These are phyloP conservation scores for Coemansia sp. DNA, from an alignment of 192 early-diverging fungal genomes.

Conservation along the genomic window DNA sequence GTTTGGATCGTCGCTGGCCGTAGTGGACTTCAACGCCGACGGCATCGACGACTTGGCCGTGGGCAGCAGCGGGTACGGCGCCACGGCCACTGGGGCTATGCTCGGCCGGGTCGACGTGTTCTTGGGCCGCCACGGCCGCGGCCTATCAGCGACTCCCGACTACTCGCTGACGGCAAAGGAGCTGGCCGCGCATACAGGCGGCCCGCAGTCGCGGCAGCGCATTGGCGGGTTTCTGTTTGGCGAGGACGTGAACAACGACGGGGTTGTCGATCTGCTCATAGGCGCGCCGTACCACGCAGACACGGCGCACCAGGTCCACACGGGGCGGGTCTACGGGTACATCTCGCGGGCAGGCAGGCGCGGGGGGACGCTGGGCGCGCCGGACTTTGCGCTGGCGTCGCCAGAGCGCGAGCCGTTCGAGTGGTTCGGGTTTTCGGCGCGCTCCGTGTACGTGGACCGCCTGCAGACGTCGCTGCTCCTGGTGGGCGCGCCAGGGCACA, in stretches of 20 bases:
- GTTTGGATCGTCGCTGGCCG: slow-evolving; percentile 78
- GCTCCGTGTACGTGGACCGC: slow-evolving; percentile 12
- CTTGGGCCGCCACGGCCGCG: slow-evolving; percentile 60
- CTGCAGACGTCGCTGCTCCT: slow-evolving; percentile 35
- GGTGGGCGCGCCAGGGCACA: slow-evolving; percentile 62
- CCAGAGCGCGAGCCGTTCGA: slow-evolving; percentile 42
- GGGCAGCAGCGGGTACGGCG: slow-evolving; percentile 61
- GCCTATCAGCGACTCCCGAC: slow-evolving; percentile 57
- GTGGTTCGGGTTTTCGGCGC: slow-evolving; percentile 58
- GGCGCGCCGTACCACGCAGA: slow-evolving; percentile 64
- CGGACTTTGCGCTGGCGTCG: slow-evolving; percentile 48
- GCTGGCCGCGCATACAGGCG: slow-evolving; percentile 20
- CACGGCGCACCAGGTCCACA: slow-evolving; percentile 24
- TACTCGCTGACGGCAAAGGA: slow-evolving; percentile 44
- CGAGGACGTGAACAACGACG: slow-evolving; percentile 67
- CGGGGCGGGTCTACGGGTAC: slow-evolving; percentile 57
- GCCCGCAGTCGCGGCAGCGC: slow-evolving; percentile 21
- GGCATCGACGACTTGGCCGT: slow-evolving; percentile 88
- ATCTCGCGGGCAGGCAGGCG: slow-evolving; percentile 13
- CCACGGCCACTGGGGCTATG: slow-evolving; percentile 22
- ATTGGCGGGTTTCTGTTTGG: slow-evolving; percentile 57
- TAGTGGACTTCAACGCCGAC: slow-evolving; percentile 83
- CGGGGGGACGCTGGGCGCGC: slow-evolving; percentile 5
- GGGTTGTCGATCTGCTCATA: slow-evolving; percentile 66
- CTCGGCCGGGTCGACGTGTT: slow-evolving; percentile 69